phyloP scores from a whole-genome alignment of 306 rosid species.

The Trichosanthes cucumerina region DNA sequence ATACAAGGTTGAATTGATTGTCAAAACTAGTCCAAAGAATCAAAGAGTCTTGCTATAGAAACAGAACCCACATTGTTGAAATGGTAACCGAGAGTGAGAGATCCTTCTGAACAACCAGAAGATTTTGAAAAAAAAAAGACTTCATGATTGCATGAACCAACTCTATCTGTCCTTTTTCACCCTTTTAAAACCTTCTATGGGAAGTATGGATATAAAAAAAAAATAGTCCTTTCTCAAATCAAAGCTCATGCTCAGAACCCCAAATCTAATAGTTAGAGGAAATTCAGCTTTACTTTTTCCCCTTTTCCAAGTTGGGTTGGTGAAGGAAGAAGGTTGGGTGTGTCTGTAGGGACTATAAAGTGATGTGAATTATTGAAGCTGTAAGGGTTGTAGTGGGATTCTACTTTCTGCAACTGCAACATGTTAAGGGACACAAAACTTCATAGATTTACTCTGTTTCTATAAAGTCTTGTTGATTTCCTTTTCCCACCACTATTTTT shows the following conservation, averaged over 20 bases:
- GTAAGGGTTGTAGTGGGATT: slow-evolving; percentile 5
- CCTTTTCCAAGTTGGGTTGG: slow-evolving; percentile 5
- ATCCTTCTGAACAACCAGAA: background rate
- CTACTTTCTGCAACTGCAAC: background rate
- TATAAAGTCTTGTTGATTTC: background rate
- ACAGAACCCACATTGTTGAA: background rate
- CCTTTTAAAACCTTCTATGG: background rate
- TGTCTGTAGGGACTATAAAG: slow-evolving; percentile 7
- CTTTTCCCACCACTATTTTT: too few species aligned
- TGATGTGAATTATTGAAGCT: slow-evolving; percentile 6
- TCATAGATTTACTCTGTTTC: background rate
- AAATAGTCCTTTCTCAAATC: background rate
- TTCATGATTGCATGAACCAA: background rate
- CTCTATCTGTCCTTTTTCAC: background rate
- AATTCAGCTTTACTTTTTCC: background rate
- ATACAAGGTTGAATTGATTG: background rate
- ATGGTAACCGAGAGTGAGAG: background rate
- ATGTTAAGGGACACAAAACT: background rate
- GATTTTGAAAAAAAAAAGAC: background rate
- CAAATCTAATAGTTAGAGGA: background rate
- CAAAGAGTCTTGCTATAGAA: background rate
- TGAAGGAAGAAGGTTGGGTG: background rate
- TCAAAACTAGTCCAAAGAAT: background rate
- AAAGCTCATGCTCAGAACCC: background rate
- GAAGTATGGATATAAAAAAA: background rate